phyloP scores from a whole-genome alignment of 2,329 filamentous ascomycete species.

The Colletotrichum viniferum region DNA sequence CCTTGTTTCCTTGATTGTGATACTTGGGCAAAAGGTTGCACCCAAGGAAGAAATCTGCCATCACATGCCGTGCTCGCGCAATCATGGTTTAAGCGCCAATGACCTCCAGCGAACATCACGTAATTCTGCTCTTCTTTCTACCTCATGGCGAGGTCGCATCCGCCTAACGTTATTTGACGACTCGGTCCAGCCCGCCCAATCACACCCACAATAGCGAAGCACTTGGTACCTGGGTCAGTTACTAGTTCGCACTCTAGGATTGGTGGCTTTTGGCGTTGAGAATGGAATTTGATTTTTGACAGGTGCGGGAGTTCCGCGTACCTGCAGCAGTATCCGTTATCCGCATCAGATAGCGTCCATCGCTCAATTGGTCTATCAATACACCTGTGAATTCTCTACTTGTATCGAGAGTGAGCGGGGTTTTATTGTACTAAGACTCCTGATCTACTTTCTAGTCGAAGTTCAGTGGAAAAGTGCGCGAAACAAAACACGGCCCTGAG shows the following conservation, averaged over 20 bases:
- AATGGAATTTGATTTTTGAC: not conserved
- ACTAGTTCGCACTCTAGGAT: not conserved
- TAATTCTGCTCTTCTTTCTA: not conserved
- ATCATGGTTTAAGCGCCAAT: not conserved
- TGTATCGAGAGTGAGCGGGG: not conserved
- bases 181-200: not conserved
- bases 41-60: not conserved
- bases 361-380: not conserved
- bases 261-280: not conserved
- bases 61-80: not conserved
- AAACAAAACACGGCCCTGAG: not conserved
- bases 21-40: not conserved
- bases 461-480: not conserved
- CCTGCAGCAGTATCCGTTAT: not conserved
- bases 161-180: not conserved
- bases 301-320: not conserved
- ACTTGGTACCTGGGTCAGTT: not conserved
- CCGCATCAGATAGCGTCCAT: not conserved
- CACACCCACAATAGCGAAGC: not conserved
- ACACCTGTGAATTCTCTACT: not conserved
- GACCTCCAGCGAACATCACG: not conserved
- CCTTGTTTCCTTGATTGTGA: not conserved
- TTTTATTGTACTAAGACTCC: not conserved
- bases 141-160: not conserved
- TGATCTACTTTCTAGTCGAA: not conserved